These are phyloP conservation scores for Arthrobotrys musiformis DNA, from an alignment of 2,329 filamentous ascomycete genomes.

Conservation along the genomic window DNA sequence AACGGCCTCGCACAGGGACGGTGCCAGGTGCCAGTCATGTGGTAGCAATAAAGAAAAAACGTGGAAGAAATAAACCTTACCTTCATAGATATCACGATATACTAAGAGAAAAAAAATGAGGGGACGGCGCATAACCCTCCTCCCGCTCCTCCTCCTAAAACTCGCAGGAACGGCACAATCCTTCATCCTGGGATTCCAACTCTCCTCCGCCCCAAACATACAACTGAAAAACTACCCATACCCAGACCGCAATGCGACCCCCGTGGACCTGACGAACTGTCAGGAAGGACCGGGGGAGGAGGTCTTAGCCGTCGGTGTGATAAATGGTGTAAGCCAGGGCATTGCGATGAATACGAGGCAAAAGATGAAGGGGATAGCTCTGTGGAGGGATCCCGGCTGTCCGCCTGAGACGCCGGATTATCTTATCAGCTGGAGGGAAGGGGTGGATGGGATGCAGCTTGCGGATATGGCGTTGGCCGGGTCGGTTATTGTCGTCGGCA, in stretches of 20 bases:
- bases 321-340: constrained; percentile 23
- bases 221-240: constrained; percentile 18
- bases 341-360: constrained; percentile 2
- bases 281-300: constrained; percentile 18
- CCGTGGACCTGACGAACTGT: constrained; percentile 20
- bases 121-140: too few species aligned
- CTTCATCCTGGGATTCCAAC: constrained; percentile 34
- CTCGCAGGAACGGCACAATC: not conserved
- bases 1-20: constrained; percentile 18
- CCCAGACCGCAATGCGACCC: not conserved
- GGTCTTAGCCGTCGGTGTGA: constrained; percentile 24
- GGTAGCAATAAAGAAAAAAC: too few species aligned
- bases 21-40: not conserved
- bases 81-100: not conserved
- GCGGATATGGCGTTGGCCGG: constrained; percentile 3
- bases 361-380: constrained; percentile 28
- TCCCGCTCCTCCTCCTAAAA: not conserved
- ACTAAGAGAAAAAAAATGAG: not conserved
- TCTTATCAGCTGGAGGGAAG: constrained; percentile 25
- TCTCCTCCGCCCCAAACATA: not conserved
- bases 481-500: not conserved
- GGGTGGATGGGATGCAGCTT: constrained; percentile 16
- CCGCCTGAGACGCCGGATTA: not conserved
- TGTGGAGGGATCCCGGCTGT: constrained; percentile 21
- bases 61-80: too few species aligned